Evolutionary conservation across 768 basidiomycete species (phyloP), one percentile per base, ranked within the genome.

Genomic region (Symmetrospora coprosmae): DNA sequence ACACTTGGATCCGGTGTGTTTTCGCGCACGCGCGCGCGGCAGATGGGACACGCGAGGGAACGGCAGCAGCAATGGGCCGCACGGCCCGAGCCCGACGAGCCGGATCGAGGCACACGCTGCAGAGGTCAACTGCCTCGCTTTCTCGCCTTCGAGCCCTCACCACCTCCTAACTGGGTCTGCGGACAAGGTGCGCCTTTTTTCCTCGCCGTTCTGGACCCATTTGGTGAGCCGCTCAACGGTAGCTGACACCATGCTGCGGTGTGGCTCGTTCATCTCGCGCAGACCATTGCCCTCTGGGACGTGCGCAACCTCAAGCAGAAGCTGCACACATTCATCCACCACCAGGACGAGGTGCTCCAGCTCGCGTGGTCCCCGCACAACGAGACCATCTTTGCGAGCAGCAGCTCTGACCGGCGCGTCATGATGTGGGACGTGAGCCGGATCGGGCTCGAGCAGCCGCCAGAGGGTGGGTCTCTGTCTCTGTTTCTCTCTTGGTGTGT

Each of bases 301-400:
- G 80, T 83, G 63, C 84, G 91, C 43, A 74, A 75, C 65, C 66
- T 76, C 40, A 77, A 78, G 9, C 81, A 80, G 71, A 85, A 81
- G 65, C 73, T 97, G 31, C 94, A 99, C 71, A 79, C 82, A 16
- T 97, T 99, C 71, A 86, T 90, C 70, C 82, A 83, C 3, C 94
- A 99, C 72, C 84, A 83, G 0, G 92, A 94, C 68, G 92, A 96
- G 72, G 88, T 99, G 25, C 80, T 96, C 25, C 87, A 90, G 66
- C 76, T 97, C 31, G 77, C 87, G 9, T 99, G 94, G 92, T 97
- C 94, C 5, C 92, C 94, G 3, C 87, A 87, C 66, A 85, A 85
- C 66, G 78, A 83, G 4, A 88, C 87, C 8, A 79, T 97, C 49
- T 97, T 99, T 65, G 92, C 92, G 0, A 92, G 89, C 2, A 89